Percentiles rank a stretch among this genome's conserved stretches.
These are phyloP conservation scores for Calendula officinalis DNA, from an alignment of 129 eudicot species.

Conservation along the genomic window DNA sequence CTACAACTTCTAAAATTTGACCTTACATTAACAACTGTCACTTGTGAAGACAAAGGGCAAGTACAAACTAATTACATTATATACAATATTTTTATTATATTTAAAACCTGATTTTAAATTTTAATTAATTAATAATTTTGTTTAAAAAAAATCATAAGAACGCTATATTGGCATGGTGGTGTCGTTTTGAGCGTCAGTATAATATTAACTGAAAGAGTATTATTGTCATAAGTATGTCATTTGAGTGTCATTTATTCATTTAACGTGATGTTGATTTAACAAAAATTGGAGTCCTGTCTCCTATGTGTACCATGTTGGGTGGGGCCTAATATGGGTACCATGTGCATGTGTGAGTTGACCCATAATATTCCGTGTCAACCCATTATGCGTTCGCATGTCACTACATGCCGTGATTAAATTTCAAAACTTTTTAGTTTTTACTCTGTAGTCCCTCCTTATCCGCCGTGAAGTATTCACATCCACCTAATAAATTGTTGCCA, in stretches of 20 bases:
- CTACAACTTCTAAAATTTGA: not conserved
- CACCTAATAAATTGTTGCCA: constrained; percentile 21
- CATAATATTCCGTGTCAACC: constrained; percentile 16
- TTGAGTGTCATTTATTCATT: too few relatives aligned
- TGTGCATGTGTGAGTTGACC: constrained; percentile 27
- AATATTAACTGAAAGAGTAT: too few relatives aligned
- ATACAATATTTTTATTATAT: not conserved
- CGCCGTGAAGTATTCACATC: constrained; percentile 17
- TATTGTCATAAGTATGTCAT: too few relatives aligned
- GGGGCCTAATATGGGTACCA: not conserved
- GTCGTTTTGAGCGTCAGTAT: too few relatives aligned
- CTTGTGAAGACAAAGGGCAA: not conserved
- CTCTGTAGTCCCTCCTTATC: constrained; percentile 7
- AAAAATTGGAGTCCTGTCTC: too few relatives aligned
- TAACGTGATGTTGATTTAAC: too few relatives aligned
- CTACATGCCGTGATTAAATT: constrained; percentile 16
- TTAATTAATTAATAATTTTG: not conserved
- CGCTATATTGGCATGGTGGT: too few relatives aligned
- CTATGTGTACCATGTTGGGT: too few relatives aligned
- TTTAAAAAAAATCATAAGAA: not conserved
- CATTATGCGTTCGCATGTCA: constrained; percentile 7
- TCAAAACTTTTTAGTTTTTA: not conserved
- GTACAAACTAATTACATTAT: not conserved
- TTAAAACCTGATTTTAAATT: too few relatives aligned
- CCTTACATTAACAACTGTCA: not conserved